Evolutionary conservation across 2,329 filamentous ascomycete genomes (phyloP).

Genomic region (Venturia nashicola): DNA sequence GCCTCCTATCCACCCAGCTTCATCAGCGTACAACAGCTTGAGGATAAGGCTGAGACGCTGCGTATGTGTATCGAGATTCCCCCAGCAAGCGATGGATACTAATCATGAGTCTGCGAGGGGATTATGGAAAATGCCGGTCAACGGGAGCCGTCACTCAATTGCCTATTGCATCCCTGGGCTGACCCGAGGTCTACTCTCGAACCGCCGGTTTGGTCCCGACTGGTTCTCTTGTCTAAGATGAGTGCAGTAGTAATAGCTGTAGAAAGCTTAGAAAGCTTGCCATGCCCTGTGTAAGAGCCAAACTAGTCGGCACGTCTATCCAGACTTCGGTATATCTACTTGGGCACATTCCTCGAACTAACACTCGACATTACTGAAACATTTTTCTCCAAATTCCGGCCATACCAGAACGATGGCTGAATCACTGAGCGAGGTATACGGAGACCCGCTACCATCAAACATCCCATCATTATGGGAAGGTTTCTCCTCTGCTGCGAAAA

Average conservation of each 20-base stretch:
- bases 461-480: background rate
- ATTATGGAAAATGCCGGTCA: background rate
- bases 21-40: background rate
- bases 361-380: background rate
- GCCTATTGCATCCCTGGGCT: background rate
- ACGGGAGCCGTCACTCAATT: background rate
- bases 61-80: background rate
- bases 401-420: background rate
- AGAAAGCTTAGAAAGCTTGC: background rate
- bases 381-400: background rate
- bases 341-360: too few species aligned
- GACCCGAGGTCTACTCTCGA: background rate
- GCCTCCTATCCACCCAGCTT: too few species aligned
- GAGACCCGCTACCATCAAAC: background rate
- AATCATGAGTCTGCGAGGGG: too few species aligned
- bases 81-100: background rate
- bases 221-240: background rate
- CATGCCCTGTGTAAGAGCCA: background rate
- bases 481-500: background rate
- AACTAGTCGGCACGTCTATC: background rate
- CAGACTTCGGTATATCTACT: background rate
- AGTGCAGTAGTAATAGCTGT: background rate
- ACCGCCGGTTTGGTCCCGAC: background rate
- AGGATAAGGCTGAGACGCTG: background rate
- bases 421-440: background rate